Base-by-base conservation (phyloP, 2,329 filamentous ascomycete species). In the Trichoderma harzianum region DNA sequence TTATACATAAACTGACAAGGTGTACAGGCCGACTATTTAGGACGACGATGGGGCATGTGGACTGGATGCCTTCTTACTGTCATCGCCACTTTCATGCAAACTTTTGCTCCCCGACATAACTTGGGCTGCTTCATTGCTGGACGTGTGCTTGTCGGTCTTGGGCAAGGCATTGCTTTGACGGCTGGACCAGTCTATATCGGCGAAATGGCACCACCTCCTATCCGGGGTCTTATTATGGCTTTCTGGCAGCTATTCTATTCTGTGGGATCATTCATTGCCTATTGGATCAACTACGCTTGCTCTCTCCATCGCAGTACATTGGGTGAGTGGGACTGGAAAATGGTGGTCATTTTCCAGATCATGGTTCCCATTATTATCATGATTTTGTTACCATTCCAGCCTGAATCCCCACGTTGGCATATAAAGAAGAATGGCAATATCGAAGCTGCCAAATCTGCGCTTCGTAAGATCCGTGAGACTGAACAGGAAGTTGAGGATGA, bases 281-380 rank as follows among this genome's bases (percentile, higher is more conserved):
- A 64, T 21, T 64, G 62, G 62, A 64, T 64, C 26, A 64, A 64
- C 62, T 64, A 64, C 28, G 62, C 62, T 7, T 64, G 62, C 11
- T 64, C 62, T 21, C 62, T 64, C 4, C 62, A 64, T 30, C 62
- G 62, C 26, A 51, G 6, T 3, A 21, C 18, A 10, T 30, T 64
- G 39, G 62, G 62, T 1, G 62, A 64, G 1, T 64, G 62, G 62
- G 62, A 64, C 43, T 64, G 62, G 62, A 64, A 51, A n/a, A 64
- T 64, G 62, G 62, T 64, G 26, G 62, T 64, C 24, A 64, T 64
- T 14, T 64, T 64, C 39, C 62, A 64, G 39, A 64, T 64, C 18
- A 64, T 64, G 62, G 62, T 64, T 8, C 62, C 62, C 0, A 64
- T 64, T 6, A 64, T 64, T 11, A 64, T 64, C 39, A 64, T 64